A percentile compares a stretch with the other conserved stretches of the same genome.
These are phyloP conservation scores for Beauveria rudraprayagi DNA, from an alignment of 2,329 filamentous ascomycete genomes.

Conservation along the genomic window DNA sequence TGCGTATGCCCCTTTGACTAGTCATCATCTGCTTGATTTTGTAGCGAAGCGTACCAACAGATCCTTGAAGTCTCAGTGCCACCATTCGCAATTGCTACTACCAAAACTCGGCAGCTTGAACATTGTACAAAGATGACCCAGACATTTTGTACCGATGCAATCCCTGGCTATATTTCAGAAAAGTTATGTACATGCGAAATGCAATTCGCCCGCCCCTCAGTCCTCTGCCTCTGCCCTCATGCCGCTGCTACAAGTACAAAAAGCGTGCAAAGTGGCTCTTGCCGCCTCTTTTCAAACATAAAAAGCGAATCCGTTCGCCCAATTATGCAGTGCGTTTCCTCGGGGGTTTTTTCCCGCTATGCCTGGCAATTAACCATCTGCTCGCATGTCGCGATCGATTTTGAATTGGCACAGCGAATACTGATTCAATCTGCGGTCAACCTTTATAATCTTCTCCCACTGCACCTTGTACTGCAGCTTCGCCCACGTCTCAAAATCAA, in stretches of 20 bases:
- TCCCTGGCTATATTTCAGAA: no score
- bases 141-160: no score
- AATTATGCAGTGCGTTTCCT: background rate
- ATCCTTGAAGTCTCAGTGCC: no score
- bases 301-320: background rate
- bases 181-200: background rate
- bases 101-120: no score
- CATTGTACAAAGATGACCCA: no score
- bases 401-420: conserved; percentile 42
- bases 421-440: conserved; percentile 37
- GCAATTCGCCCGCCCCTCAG: background rate
- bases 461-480: conserved; percentile 55
- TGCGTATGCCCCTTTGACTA: no score
- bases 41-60: no score
- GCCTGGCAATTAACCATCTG: conserved; percentile 14
- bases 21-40: no score
- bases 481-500: conserved; percentile 67
- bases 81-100: no score
- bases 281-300: background rate
- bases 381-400: conserved; percentile 39
- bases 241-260: background rate
- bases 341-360: no score
- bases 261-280: background rate
- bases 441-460: conserved; percentile 59
- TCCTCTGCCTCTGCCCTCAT: background rate